Base-by-base conservation (phyloP, 139 green algal species). In the Marvania coccoides region DNA sequence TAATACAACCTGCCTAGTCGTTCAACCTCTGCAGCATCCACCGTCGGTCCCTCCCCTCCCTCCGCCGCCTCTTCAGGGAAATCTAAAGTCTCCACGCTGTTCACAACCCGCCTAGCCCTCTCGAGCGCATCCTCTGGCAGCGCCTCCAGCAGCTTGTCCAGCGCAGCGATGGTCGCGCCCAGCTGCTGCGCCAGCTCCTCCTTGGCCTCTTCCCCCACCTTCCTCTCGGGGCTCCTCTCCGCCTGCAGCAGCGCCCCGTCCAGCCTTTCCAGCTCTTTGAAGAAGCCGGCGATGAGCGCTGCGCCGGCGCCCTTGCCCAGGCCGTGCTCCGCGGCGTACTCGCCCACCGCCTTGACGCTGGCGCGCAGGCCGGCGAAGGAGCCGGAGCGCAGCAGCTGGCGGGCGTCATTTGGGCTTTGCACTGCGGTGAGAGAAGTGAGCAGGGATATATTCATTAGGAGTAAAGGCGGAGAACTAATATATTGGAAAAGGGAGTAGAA, bases 361-460 rank as follows among this genome's bases (percentile, higher is more conserved):
- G 55, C 66, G 12, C 66, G 55, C 26, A 78, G 28, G 26, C 71
- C 71, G 14, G 46, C 58, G 62, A 78, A 78, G n/a, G 57, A 47
- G 33, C 72, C 72, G 34, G 57, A 63, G 3, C 72, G 58, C 23
- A 78, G 58, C 38, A 69, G 58, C 31, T 66, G 10, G 23, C 72
- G 58, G 19, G 65, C 72, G 1, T 47, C 58, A 4, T 19, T 26
- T 7, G 72, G 46, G 48, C 66, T 47, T 39, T 63, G 47, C 29
- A 61, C 53, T 64, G 68, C 47, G 37, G 42, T 19, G 42, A 19
- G 42, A 51, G 19, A n/a, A n/a, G n/a, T n/a, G n/a, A n/a, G n/a
- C n/a, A n/a, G n/a, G n/a, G n/a, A n/a, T n/a, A n/a, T n/a, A 51
- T 51, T 51, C 42, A 28, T 51, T 51, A 51, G 19, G 42, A 51